Base-by-base conservation (phyloP, 2,329 filamentous ascomycete genomes). In the Penicillium corylophilum region DNA sequence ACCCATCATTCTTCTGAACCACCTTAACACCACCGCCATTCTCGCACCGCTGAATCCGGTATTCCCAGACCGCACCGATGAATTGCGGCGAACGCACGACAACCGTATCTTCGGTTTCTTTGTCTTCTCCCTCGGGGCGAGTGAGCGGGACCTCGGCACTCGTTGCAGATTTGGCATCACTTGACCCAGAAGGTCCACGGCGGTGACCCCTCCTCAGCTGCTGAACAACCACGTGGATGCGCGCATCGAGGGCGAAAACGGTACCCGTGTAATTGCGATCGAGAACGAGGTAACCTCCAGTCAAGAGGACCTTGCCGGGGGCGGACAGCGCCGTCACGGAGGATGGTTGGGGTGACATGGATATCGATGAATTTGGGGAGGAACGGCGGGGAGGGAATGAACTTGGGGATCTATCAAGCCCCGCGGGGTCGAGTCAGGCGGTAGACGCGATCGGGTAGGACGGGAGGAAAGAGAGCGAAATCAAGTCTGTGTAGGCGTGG, bases 61-160 rank as follows among this genome's bases (percentile, higher is more conserved):
- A 97, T 55, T 88, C 83, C 94, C 94, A 99, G 60, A 87, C 80
- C 3, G 92, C 92, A 61, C 89, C 85, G 39, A 84, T 76, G 71
- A 99, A 99, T 74, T 99, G 94, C 44, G 94, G 94, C 64, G 91
- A 96, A 61, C 86, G 84, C 46, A 99, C 93, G 47, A 92, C 82
- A 65, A 97, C 89, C 70, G 90, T 88, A 51, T 79, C 77, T 55
- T 82, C 75, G 4, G 69, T 70, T 33, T 90, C 84, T 20, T 86
- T 86, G 35, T 81, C 77, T 56, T 79, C 62, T 39, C 29, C 61
- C 56, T 36, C 61, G 39, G 18, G 36, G 29, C 22, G 52, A 22
- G 15, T 54, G 20, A 46, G 20, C 33, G 48, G 46, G 10, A 41
- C 45, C 42, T 59, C 60, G 5, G 50, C 33, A 20, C 40, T 29